phyloP scores from a whole-genome alignment of 306 rosid genomes.

The Prunus davidiana region DNA sequence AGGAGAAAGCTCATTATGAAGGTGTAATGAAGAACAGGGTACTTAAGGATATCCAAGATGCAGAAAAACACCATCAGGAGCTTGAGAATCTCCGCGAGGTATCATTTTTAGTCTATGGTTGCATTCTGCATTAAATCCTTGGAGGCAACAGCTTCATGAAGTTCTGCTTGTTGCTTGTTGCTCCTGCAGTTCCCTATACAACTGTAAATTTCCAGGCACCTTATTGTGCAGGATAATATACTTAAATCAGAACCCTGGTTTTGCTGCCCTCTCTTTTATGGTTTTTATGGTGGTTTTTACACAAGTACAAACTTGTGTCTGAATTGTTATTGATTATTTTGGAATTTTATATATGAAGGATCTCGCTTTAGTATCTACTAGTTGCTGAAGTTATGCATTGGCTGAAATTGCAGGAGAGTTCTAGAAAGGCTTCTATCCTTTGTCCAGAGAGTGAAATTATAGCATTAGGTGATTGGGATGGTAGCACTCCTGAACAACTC shows the following conservation, averaged over 20 bases:
- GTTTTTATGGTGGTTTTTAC: too few relatives aligned
- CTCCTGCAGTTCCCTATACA: background rate
- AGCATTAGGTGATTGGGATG: slow-evolving; percentile 57
- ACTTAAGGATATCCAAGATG: slow-evolving; percentile 46
- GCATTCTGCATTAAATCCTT: background rate
- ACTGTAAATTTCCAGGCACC: background rate
- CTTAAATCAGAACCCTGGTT: background rate
- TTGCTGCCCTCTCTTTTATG: background rate
- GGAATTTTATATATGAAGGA: background rate
- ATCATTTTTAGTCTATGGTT: slow-evolving; percentile 6
- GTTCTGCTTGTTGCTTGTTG: background rate
- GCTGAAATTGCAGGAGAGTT: slow-evolving; percentile 56
- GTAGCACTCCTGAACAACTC: slow-evolving; percentile 73
- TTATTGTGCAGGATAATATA: background rate
- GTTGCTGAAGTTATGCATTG: slow-evolving; percentile 21
- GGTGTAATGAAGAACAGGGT: slow-evolving; percentile 62
- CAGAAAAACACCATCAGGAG: slow-evolving; percentile 46
- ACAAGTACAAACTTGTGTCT: background rate
- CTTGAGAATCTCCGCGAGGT: slow-evolving; percentile 59
- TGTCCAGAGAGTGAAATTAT: slow-evolving; percentile 67
- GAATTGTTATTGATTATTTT: background rate
- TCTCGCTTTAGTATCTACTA: background rate
- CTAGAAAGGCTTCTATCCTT: slow-evolving; percentile 68
- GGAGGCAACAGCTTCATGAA: background rate
- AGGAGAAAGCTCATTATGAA: slow-evolving; percentile 74